These are phyloP conservation scores for Cytauxzoon felis DNA, from an alignment of 169 alveolate species.

Conservation along the genomic window DNA sequence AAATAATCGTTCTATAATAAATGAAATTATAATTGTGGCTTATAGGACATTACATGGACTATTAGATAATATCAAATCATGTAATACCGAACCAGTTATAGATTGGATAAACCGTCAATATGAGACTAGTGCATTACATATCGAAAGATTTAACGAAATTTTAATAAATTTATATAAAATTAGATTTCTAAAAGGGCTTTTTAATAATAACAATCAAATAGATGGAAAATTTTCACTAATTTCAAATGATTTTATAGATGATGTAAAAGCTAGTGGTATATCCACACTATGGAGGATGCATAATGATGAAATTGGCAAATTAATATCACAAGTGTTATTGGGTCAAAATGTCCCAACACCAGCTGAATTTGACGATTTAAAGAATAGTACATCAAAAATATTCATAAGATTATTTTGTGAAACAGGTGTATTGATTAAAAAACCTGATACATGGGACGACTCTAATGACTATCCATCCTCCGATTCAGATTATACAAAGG, in stretches of 20 bases:
- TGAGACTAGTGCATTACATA: slow-evolving; percentile 21
- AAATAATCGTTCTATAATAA: slow-evolving; percentile 6
- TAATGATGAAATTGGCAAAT: slow-evolving; percentile 51
- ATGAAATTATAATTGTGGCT: slow-evolving; percentile 30
- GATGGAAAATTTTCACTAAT: slow-evolving; percentile 7
- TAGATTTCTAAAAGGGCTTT: slow-evolving; percentile 19
- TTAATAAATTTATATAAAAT: slow-evolving; percentile 38
- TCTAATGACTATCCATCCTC: background rate
- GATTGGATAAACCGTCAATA: slow-evolving; percentile 34
- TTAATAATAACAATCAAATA: background rate
- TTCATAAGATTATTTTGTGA: slow-evolving; percentile 46
- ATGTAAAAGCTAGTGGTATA: slow-evolving; percentile 23
- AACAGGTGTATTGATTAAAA: slow-evolving; percentile 35
- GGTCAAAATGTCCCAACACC: slow-evolving; percentile 31
- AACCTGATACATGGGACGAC: slow-evolving; percentile 2
- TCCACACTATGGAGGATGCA: slow-evolving; percentile 46
- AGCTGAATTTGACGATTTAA: slow-evolving; percentile 20
- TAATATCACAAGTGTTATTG: slow-evolving; percentile 48
- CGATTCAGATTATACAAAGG: background rate
- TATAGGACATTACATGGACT: slow-evolving; percentile 27
- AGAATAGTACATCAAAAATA: slow-evolving; percentile 7
- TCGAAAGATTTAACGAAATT: slow-evolving; percentile 35
- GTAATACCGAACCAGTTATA: slow-evolving; percentile 30
- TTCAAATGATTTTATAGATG: background rate
- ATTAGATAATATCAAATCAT: background rate